Conservation (phyloP, 208 protist species). For the Trypanosomatidae sp. region DNA sequence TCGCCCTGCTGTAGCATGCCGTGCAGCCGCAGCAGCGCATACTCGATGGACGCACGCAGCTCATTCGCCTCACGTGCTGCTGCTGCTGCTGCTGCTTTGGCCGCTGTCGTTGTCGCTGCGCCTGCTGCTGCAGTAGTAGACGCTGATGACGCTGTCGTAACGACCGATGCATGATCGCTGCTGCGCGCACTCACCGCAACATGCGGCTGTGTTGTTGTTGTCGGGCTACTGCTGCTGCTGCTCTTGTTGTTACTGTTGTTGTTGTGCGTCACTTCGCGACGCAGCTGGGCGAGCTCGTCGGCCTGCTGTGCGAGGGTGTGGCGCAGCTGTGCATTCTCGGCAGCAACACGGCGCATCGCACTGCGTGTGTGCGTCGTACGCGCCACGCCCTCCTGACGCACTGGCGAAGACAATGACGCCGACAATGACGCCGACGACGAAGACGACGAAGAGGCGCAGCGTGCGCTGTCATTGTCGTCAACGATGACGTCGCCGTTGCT, state of each 20-base stretch:
- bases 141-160: too few species aligned
- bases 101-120: background rate
- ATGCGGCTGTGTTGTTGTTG: too few species aligned
- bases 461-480: slow-evolving; percentile 21
- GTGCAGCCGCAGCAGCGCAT: slow-evolving; percentile 33
- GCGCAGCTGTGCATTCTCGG: slow-evolving; percentile 30
- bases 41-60: slow-evolving; percentile 15
- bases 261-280: background rate
- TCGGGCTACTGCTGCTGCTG: too few species aligned
- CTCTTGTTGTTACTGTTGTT: too few species aligned
- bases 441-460: slow-evolving; percentile 7
- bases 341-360: slow-evolving; percentile 36
- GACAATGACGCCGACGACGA: slow-evolving; percentile 18
- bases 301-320: slow-evolving; percentile 34
- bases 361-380: too few species aligned
- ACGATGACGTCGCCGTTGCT: slow-evolving; percentile 26
- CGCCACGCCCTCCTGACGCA: slow-evolving; percentile 12
- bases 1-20: slow-evolving; percentile 10
- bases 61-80: slow-evolving; percentile 3
- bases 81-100: background rate
- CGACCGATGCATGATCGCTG: too few species aligned
- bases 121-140: too few species aligned
- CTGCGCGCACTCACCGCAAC: background rate
- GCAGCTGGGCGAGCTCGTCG: slow-evolving; percentile 25
- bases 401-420: slow-evolving; percentile 7